Conservation (phyloP, 2,329 filamentous ascomycete genomes). For the Emericellopsis atlantica region DNA sequence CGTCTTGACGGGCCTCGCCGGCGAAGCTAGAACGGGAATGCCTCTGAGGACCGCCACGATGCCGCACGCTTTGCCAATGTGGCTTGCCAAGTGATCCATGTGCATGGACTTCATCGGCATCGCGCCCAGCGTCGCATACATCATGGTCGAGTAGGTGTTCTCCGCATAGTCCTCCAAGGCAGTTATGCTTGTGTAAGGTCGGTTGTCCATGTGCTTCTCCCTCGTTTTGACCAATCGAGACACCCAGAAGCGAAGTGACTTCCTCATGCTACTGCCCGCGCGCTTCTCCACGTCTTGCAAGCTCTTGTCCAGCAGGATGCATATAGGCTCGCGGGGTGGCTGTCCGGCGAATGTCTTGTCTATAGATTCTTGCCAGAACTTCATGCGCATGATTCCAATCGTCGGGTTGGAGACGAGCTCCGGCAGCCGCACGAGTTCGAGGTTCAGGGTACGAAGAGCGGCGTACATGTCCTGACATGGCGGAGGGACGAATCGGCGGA, state of each 20-base stretch:
- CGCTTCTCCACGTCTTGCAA: slow-evolving; percentile 46
- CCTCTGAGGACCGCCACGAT: slow-evolving; percentile 81
- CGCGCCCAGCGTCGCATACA: slow-evolving; percentile 76
- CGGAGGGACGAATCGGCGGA: slow-evolving; percentile 72
- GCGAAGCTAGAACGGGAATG: slow-evolving; percentile 74
- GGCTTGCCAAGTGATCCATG: slow-evolving; percentile 84
- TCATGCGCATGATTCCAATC: slow-evolving; percentile 78
- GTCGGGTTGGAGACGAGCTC: slow-evolving; percentile 82
- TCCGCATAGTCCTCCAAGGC: slow-evolving; percentile 82
- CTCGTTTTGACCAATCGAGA: slow-evolving; percentile 67
- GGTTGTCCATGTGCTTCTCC: slow-evolving; percentile 72
- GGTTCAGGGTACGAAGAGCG: slow-evolving; percentile 81
- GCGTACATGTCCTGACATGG: slow-evolving; percentile 72
- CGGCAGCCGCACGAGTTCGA: slow-evolving; percentile 81
- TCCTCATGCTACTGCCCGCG: slow-evolving; percentile 25
- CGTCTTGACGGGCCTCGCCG: slow-evolving; percentile 35
- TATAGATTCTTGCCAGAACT: slow-evolving; percentile 88
- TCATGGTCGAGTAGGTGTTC: slow-evolving; percentile 83
- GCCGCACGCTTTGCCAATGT: slow-evolving; percentile 87
- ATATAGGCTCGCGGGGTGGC: slow-evolving; percentile 85
- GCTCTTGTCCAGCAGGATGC: slow-evolving; percentile 66
- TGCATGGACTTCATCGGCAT: slow-evolving; percentile 72
- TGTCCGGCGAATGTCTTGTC: slow-evolving; percentile 62
- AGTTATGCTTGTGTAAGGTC: slow-evolving; percentile 62
- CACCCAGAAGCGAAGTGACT: slow-evolving; percentile 58